A percentile compares a stretch with the other conserved stretches of the same genome.
Conservation (phyloP, 768 basidiomycete species). For the Trametes maxima region DNA sequence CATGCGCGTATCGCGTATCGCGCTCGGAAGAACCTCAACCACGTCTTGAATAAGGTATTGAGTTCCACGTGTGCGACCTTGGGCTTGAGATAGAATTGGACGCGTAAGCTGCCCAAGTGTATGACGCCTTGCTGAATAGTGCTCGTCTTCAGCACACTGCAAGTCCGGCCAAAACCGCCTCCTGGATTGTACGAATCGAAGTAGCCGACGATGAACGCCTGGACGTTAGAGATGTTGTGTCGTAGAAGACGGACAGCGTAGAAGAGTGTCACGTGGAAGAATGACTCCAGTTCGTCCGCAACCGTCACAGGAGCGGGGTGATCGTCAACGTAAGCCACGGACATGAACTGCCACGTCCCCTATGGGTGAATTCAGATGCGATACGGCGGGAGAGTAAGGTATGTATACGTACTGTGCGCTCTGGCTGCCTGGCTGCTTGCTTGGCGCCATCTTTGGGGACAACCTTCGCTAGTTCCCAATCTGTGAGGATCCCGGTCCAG, state of each 20-base stretch:
- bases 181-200: neutral
- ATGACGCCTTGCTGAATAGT: neutral
- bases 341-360: constrained; percentile 1
- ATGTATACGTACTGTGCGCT: neutral
- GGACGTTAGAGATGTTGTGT: neutral
- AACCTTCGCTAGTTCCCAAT: neutral
- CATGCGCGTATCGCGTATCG: neutral
- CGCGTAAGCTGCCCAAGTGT: neutral
- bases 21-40: neutral
- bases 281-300: constrained; percentile 11
- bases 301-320: neutral
- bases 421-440: neutral
- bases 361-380: no score
- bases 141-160: neutral
- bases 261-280: constrained; percentile 4
- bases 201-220: neutral
- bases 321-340: neutral
- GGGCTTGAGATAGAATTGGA: neutral
- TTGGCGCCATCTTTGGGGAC: neutral
- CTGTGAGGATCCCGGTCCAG: neutral
- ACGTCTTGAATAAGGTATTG: neutral
- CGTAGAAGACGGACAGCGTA: neutral
- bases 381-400: no score
- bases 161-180: neutral
- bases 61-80: neutral